phyloP scores from a whole-genome alignment of 139 green algal genomes.

The Nannochloris sp. region DNA sequence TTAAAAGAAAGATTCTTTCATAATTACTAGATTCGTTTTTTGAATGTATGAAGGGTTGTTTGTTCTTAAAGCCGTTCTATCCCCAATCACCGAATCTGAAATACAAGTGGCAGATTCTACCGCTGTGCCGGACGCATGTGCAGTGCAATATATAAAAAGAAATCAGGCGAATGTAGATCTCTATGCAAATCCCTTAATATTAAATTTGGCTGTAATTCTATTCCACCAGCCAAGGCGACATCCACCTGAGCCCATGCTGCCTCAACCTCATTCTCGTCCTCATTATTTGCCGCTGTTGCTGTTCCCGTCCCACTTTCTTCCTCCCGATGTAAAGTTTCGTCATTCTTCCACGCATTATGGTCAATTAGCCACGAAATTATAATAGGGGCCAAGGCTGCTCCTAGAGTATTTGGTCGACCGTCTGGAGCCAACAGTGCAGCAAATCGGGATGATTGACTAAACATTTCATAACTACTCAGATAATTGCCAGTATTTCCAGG shows the following conservation, averaged over 20 bases:
- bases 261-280: not conserved
- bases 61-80: no score
- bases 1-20: no score
- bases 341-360: no score
- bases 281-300: no score
- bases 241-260: not conserved
- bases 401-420: constrained; percentile 21
- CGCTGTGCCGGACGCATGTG: no score
- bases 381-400: constrained; percentile 18
- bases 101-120: no score
- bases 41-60: no score
- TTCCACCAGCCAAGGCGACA: constrained; percentile 21
- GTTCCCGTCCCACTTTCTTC: not conserved
- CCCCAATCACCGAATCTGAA: no score
- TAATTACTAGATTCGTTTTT: no score
- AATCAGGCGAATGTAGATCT: constrained; percentile 42
- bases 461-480: constrained; percentile 22
- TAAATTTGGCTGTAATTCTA: constrained; percentile 31
- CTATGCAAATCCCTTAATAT: constrained; percentile 55
- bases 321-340: no score
- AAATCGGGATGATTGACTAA: not conserved
- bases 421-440: not conserved
- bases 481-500: not conserved
- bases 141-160: constrained; percentile 66
- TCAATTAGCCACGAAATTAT: constrained; percentile 23